Evolutionary conservation across 305 asterid genomes (phyloP).

Genomic region (Fraxinus nigra): DNA sequence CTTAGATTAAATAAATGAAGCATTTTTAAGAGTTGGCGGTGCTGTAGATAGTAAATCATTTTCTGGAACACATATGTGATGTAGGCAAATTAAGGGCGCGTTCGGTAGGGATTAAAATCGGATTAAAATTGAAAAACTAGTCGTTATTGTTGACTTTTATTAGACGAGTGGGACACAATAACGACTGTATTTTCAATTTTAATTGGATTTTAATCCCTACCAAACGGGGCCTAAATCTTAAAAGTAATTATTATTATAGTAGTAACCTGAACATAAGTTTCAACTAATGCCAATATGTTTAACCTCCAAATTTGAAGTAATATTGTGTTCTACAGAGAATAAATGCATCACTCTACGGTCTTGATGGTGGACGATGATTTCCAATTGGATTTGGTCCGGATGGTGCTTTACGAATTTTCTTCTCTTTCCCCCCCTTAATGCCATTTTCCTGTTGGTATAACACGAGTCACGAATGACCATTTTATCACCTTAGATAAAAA

Average conservation of each 20-base stretch:
- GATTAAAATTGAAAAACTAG: too few species aligned
- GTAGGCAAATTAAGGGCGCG: background rate
- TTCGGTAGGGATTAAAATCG: too few species aligned
- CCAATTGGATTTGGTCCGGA: conserved; percentile 45
- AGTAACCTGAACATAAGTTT: background rate
- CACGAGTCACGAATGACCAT: background rate
- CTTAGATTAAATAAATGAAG: background rate
- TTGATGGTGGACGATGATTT: conserved; percentile 38
- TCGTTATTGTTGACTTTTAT: too few species aligned
- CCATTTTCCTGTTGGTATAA: conserved; percentile 25
- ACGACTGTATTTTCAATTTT: too few species aligned
- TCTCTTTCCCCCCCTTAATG: background rate
- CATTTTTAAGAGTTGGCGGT: background rate
- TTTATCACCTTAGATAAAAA: background rate
- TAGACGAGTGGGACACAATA: too few species aligned
- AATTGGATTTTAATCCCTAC: too few species aligned
- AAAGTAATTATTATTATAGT: background rate
- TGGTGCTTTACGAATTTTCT: conserved; percentile 31
- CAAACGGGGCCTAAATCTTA: background rate
- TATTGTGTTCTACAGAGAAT: background rate
- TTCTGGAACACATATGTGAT: background rate
- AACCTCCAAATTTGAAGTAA: conserved; percentile 14
- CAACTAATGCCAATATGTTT: conserved; percentile 13
- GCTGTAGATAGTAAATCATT: background rate
- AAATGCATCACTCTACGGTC: conserved; percentile 18